Evolutionary conservation across 2,329 filamentous ascomycete species (phyloP), one percentile per base, ranked within the genome.

Genomic region (Talaromyces atroroseus): DNA sequence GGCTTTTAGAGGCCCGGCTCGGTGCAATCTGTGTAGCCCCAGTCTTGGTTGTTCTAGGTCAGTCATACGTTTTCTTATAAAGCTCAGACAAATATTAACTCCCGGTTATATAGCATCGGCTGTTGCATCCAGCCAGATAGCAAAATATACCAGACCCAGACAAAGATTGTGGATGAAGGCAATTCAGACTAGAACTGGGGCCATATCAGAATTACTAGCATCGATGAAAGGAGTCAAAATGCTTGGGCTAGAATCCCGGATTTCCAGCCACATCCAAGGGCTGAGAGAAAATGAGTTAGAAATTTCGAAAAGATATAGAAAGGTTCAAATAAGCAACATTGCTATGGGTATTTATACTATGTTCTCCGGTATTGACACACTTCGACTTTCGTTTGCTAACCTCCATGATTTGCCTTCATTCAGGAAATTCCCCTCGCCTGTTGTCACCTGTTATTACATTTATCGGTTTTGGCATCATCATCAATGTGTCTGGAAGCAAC

Each of bases 201-300:
- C 74, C n/a, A 82, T 78, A 1, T 70, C 76, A 4, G 72, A 72
- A 6, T 74, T 79, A 60, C 66, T 82, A 0, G 72, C 71, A 7
- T 75, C 73, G n/a, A 80, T 82, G 66, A 81, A 80, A 60, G 75
- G 74, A 18, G 69, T 81, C 54, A 81, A 80, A 60, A 74, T 81
- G 52, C 70, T 76, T 1, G 79, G 79, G 0, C 63, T 82, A 10
- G 74, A 70, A 26, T 65, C 73, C 12, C 70, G 68, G 4, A 61
- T 78, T 7, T 67, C 69, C 52, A 66, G 62, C 6, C 66, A 65
- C 10, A 63, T 78, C 2, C 71, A 76, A 49, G 65, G 62, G 3
- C 60, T 78, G 4, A 68, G 76, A 10, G 57, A 70, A 11, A 65
- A 70, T 16, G 76, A 78, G 52, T 47, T 79, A 23, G 61, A 66